Evolutionary conservation across 768 basidiomycete species (phyloP), one percentile per base, ranked within the genome.

Genomic region (Inosperma sp.): DNA sequence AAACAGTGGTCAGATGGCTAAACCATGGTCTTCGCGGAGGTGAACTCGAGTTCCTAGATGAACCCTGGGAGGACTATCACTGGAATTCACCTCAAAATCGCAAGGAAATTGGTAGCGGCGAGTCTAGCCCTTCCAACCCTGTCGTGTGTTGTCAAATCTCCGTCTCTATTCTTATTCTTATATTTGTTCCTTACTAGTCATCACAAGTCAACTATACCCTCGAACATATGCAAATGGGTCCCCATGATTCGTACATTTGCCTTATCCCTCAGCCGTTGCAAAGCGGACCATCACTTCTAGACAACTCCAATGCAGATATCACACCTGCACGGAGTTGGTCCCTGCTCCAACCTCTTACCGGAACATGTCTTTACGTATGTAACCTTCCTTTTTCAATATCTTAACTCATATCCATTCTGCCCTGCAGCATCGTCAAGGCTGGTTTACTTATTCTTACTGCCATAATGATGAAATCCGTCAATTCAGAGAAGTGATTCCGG

Each of bases 371-470:
- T 68, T 93, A 92, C 70, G 90, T 92, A 73, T 64, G 86, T 76
- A 56, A 51, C 51, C 50, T 53, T 58, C 57, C 59, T 53, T 59
- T 61, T 57, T 56, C 55, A n/a, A 60, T 62, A 63, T 47, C 48
- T 60, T 56, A 59, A 55, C 47, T 59, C 66, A 65, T 68, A 59
- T 54, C 64, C 66, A 58, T 71, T 64, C 56, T 52, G 39, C 42
- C 62, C 52, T 48, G 55, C 71, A 92, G 86, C 83, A 86, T 65
- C 82, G 82, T 59, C 88, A 92, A 74, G 82, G 85, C 31, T 96
- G 93, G 93, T 98, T 97, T 74, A 98, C 93, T 30, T 98, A 98
- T 71, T 85, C 91, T 42, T 96, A 89, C 68, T 93, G 95, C 72
- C 93, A 99, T 72, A 89, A 93, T 67, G 79, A 83, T 45, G 85